These are phyloP conservation scores for Colletotrichum incanum DNA, from an alignment of 2,329 filamentous ascomycete genomes.

Conservation along the genomic window DNA sequence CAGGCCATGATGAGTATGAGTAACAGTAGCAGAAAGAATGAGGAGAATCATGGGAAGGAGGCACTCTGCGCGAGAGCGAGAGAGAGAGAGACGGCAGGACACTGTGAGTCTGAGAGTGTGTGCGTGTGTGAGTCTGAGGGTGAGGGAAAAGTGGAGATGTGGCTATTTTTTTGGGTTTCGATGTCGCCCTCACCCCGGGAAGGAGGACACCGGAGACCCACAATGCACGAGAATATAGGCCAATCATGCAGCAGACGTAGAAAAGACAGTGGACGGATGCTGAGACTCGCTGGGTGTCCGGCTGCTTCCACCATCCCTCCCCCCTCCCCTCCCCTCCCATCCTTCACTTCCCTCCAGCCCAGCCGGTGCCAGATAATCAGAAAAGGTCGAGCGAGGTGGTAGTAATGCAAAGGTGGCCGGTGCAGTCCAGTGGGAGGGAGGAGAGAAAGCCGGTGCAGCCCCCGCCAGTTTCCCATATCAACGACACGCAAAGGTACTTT, in stretches of 20 bases:
- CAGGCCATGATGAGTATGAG: constrained; percentile 5
- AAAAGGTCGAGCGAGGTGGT: neutral
- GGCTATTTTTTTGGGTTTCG: constrained; percentile 27
- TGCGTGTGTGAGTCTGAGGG: constrained; percentile 3
- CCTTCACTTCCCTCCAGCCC: neutral
- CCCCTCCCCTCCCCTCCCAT: neutral
- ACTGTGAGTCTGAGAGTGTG: neutral
- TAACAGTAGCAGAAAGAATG: constrained; percentile 13
- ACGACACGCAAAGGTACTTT: constrained; percentile 5
- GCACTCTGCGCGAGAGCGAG: neutral
- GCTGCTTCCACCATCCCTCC: constrained; percentile 20
- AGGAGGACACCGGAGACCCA: constrained; percentile 20
- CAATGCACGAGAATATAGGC: neutral
- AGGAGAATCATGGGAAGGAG: constrained; percentile 18
- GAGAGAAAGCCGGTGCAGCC: neutral
- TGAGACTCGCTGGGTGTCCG: constrained; percentile 42
- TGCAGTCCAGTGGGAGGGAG: constrained; percentile 7
- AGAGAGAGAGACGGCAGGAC: constrained; percentile 6
- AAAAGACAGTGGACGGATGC: constrained; percentile 38
- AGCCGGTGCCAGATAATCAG: neutral
- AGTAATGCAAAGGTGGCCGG: neutral
- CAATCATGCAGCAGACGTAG: constrained; percentile 24
- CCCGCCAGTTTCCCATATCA: constrained; percentile 7
- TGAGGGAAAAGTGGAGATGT: constrained; percentile 14
- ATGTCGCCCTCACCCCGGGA: constrained; percentile 22